These are phyloP conservation scores for Moricandia moricandioides DNA, from an alignment of 345 rosid species.

Conservation along the genomic window DNA sequence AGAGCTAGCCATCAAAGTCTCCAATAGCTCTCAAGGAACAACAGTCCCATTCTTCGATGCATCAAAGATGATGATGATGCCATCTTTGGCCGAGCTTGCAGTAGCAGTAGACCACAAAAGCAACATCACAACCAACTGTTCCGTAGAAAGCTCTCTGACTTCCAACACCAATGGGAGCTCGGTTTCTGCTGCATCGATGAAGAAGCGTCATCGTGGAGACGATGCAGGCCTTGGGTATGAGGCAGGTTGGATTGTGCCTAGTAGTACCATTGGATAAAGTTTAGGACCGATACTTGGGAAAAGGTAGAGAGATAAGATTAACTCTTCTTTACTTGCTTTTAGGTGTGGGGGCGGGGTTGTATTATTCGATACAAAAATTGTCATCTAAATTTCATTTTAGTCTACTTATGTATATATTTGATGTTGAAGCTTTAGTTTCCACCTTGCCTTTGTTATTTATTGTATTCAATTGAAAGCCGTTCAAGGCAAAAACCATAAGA, in stretches of 20 bases:
- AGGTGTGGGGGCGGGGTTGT: background rate
- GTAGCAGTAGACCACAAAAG: constrained; percentile 56
- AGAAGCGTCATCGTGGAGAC: constrained; percentile 66
- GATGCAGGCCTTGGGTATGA: constrained; percentile 45
- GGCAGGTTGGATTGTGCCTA: constrained; percentile 75
- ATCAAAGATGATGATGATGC: background rate
- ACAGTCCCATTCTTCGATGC: constrained; percentile 40
- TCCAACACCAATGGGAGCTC: constrained; percentile 60
- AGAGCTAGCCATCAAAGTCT: constrained; percentile 73
- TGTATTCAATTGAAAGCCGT: too few relatives aligned
- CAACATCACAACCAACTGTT: constrained; percentile 54
- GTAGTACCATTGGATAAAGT: constrained; percentile 39
- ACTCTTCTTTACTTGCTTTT: background rate
- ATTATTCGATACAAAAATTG: constrained; percentile 25
- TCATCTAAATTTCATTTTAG: background rate
- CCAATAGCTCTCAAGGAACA: background rate
- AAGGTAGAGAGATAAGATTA: constrained; percentile 21
- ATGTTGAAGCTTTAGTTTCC: constrained; percentile 11
- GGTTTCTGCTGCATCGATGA: constrained; percentile 47
- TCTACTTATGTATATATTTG: constrained; percentile 28
- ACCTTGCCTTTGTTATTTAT: background rate
- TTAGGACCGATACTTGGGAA: background rate
- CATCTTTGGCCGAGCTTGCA: constrained; percentile 60
- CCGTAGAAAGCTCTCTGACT: constrained; percentile 76
- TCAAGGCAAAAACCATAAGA: too few relatives aligned